Percentiles rank a stretch among this genome's conserved stretches.
Evolutionary conservation across 331 rosid genomes (phyloP).

Genomic region (Acacia pycnantha): DNA sequence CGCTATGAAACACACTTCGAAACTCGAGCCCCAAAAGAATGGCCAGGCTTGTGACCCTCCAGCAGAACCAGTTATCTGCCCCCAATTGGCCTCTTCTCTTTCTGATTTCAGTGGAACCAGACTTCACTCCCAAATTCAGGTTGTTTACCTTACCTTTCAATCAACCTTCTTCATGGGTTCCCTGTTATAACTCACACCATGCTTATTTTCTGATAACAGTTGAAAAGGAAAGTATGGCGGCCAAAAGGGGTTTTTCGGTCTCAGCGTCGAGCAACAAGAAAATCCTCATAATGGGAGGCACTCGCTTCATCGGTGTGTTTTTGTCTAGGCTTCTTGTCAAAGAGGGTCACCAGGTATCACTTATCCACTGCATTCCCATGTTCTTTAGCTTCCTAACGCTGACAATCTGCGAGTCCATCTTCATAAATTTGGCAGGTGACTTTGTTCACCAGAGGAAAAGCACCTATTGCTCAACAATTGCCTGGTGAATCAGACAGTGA

Average conservation of each 20-base stretch:
- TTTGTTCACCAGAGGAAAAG: constrained; percentile 92
- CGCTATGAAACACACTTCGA: constrained; percentile 21
- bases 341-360: constrained; percentile 83
- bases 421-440: constrained; percentile 65
- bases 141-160: constrained; percentile 17
- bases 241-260: constrained; percentile 65
- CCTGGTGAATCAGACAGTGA: constrained; percentile 86
- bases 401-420: neutral
- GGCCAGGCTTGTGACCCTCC: constrained; percentile 72
- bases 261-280: constrained; percentile 79
- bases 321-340: constrained; percentile 92
- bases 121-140: constrained; percentile 77
- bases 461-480: constrained; percentile 77
- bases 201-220: constrained; percentile 39
- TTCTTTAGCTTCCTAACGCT: neutral
- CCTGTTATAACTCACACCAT: neutral
- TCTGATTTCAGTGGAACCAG: constrained; percentile 83
- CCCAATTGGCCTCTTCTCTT: constrained; percentile 80
- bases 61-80: constrained; percentile 62
- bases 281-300: constrained; percentile 95
- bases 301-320: constrained; percentile 87
- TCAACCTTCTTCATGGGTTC: neutral
- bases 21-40: constrained; percentile 39
- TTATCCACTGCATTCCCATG: neutral
- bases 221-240: constrained; percentile 57